Conservation (phyloP, 2,329 filamentous ascomycete genomes). For the Penicillium oxalicum region DNA sequence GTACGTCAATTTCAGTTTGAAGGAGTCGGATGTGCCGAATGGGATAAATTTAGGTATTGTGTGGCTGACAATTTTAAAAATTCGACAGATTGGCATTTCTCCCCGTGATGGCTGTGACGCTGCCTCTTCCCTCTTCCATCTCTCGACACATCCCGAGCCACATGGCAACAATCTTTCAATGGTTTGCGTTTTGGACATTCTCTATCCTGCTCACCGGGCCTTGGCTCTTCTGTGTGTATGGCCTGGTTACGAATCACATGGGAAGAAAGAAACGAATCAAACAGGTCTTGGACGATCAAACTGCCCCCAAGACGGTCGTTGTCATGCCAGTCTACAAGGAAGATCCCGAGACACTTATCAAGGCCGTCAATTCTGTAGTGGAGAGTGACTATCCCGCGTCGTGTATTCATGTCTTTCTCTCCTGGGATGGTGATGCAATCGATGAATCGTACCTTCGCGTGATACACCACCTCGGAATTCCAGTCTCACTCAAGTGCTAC, state of each 20-base stretch:
- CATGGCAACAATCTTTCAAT: constrained; percentile 71
- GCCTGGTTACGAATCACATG: constrained; percentile 79
- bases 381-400: constrained; percentile 88
- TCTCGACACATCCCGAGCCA: constrained; percentile 63
- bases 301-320: constrained; percentile 88
- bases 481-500: constrained; percentile 64
- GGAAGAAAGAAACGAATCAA: constrained; percentile 78
- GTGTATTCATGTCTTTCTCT: constrained; percentile 91
- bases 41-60: background rate
- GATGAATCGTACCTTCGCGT: constrained; percentile 86
- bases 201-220: constrained; percentile 77
- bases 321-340: constrained; percentile 98
- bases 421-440: constrained; percentile 85
- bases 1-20: constrained; percentile 43
- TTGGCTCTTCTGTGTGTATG: constrained; percentile 89
- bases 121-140: constrained; percentile 71
- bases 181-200: constrained; percentile 95
- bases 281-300: constrained; percentile 72
- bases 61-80: constrained; percentile 1
- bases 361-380: constrained; percentile 84
- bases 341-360: constrained; percentile 73
- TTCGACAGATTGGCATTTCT: constrained; percentile 69
- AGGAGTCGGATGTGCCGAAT: background rate
- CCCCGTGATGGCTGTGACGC: constrained; percentile 87
- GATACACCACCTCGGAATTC: constrained; percentile 76